A percentile compares a stretch with the other conserved stretches of the same genome.
Evolutionary conservation across 192 early-diverging fungal species (phyloP).

Genomic region (Mortierella hygrophila): DNA sequence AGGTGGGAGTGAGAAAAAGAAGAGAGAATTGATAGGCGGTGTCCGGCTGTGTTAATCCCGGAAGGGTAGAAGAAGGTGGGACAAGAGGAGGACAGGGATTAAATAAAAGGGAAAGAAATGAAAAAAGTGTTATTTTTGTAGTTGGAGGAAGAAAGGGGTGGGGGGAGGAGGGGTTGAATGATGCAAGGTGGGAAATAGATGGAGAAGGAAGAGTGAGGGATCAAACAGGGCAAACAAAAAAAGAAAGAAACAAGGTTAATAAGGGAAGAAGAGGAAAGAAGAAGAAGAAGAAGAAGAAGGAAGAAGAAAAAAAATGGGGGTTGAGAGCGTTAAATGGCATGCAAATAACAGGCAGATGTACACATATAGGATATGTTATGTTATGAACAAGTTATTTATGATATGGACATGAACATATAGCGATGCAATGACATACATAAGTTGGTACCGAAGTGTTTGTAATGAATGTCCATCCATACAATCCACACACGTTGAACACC

Average conservation of each 20-base stretch:
- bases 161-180: too few relatives aligned
- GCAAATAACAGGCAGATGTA: background rate
- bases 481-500: too few relatives aligned
- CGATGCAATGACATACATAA: background rate
- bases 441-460: background rate
- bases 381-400: too few relatives aligned
- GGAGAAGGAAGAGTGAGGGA: too few relatives aligned
- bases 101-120: background rate
- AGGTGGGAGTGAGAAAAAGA: background rate
- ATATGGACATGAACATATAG: too few relatives aligned
- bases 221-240: background rate
- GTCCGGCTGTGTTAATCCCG: conserved; percentile 11
- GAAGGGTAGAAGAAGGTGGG: background rate
- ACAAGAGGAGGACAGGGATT: background rate
- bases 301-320: background rate
- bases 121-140: background rate
- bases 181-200: background rate
- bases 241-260: background rate
- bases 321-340: background rate
- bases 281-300: too few relatives aligned
- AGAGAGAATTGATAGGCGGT: background rate
- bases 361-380: too few relatives aligned
- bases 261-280: background rate
- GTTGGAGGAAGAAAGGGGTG: background rate
- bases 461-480: background rate